Conservation (phyloP, 2,329 filamentous ascomycete species). For the Aspergillus piperis region DNA sequence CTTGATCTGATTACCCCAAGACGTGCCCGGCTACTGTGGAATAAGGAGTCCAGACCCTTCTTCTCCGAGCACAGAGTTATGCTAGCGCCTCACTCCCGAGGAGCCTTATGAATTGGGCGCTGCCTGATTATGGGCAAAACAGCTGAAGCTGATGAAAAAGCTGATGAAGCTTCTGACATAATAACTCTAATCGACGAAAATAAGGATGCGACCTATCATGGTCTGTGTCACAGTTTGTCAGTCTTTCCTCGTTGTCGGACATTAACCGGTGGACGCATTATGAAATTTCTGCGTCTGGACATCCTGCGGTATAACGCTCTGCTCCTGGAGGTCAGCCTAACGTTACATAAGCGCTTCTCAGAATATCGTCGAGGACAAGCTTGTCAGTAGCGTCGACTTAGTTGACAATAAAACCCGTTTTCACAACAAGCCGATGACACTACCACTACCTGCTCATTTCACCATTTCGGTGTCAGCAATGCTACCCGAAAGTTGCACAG, state of each 20-base stretch:
- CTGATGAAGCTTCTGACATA: neutral
- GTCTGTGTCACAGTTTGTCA: neutral
- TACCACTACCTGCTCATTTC: neutral
- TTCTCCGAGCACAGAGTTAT: no score
- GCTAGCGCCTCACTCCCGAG: no score
- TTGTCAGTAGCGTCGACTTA: neutral
- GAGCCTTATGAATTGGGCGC: neutral
- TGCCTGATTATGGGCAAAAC: neutral
- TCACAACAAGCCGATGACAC: neutral
- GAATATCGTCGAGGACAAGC: neutral
- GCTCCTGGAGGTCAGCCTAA: neutral
- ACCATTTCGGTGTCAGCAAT: neutral
- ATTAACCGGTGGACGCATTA: neutral
- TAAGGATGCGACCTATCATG: neutral
- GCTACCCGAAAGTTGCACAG: neutral
- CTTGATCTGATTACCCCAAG: no score
- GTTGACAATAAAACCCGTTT: neutral
- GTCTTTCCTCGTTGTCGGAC: neutral
- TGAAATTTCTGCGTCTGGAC: neutral
- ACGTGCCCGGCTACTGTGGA: no score
- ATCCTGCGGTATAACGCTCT: neutral
- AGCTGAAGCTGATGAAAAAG: neutral
- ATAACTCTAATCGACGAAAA: neutral
- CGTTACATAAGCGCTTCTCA: neutral
- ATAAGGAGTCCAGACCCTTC: no score